Percentiles rank a stretch among this genome's conserved stretches.
phyloP scores from a whole-genome alignment of 768 basidiomycete species.

The Termitomyces sp. region DNA sequence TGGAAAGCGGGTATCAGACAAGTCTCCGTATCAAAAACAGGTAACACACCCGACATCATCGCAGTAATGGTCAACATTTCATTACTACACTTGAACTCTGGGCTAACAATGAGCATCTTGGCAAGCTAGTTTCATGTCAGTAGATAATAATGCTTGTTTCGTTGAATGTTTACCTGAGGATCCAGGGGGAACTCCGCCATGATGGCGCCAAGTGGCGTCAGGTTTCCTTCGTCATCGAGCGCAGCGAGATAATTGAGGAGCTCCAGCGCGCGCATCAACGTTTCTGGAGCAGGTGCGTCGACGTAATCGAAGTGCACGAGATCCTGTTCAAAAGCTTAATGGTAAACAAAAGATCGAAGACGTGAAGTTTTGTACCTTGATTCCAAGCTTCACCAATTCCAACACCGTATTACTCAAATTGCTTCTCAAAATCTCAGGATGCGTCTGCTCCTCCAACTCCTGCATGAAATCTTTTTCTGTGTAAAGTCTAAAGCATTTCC shows the following conservation, averaged over 20 bases:
- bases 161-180: conserved; percentile 63
- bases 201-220: conserved; percentile 80
- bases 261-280: conserved; percentile 94
- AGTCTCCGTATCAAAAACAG: neutral
- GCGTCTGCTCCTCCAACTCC: conserved; percentile 95
- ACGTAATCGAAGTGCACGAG: conserved; percentile 85
- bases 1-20: conserved; percentile 18
- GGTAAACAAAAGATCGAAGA: neutral
- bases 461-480: conserved; percentile 96
- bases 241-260: conserved; percentile 89
- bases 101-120: conserved; percentile 90
- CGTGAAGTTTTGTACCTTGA: conserved; percentile 49
- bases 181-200: conserved; percentile 99
- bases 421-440: conserved; percentile 91
- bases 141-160: neutral
- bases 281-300: conserved; percentile 93
- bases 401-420: conserved; percentile 93
- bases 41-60: conserved; percentile 81
- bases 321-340: conserved; percentile 41
- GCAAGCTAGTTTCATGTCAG: conserved; percentile 49
- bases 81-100: conserved; percentile 94
- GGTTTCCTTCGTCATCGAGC: conserved; percentile 88
- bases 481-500: conserved; percentile 95
- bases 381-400: conserved; percentile 90
- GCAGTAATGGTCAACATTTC: conserved; percentile 94